Evolutionary conservation across 1,284 basidiomycete species (phyloP), one percentile per base, ranked within the genome.

Genomic region (Xerocomus minutiporus): DNA sequence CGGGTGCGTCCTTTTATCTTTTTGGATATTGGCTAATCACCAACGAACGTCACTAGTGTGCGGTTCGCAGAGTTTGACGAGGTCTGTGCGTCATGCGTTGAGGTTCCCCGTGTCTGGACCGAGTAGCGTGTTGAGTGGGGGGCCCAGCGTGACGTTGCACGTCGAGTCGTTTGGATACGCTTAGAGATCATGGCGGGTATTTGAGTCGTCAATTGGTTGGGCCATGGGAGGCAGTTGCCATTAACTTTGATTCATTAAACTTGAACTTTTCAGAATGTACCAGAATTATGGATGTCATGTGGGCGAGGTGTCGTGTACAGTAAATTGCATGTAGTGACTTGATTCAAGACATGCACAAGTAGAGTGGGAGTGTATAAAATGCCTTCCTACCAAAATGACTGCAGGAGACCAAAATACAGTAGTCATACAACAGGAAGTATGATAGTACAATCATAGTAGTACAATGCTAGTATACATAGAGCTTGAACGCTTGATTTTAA

Each of bases 111-210:
- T 71, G 9, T 70, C 73, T 1, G 68, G 70, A 5, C 69, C 68
- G n/a, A 36, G 42, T 5, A 66, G 61, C 15, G 59, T 77, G 3
- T 58, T 79, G 48, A 64, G 56, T 15, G 79, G 79, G 15, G 73
- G 74, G 0, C 73, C 79, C 8, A 75, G 68, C 48, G 71, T 81
- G 28, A 71, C 70, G 4, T 59, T 81, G 40, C 73, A 77, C 60
- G 72, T 79, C 15, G 80, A 81, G 58, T 67, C 73, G 34, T 79
- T 75, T 61, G 76, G 75, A 13, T 75, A 73, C 46, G 73, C 71
- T 17, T 67, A 57, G 36, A 23, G 15, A 41, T 11, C 13, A 5
- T n/a, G 3, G 13, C 11, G 12, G 20, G 20, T 11, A 13, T 42
- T 20, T 2, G 20, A 20, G 20, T 28, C 8, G 41, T n/a, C 12